Conservation (phyloP, 2,329 filamentous ascomycete species). For the Aphanocladium album region DNA sequence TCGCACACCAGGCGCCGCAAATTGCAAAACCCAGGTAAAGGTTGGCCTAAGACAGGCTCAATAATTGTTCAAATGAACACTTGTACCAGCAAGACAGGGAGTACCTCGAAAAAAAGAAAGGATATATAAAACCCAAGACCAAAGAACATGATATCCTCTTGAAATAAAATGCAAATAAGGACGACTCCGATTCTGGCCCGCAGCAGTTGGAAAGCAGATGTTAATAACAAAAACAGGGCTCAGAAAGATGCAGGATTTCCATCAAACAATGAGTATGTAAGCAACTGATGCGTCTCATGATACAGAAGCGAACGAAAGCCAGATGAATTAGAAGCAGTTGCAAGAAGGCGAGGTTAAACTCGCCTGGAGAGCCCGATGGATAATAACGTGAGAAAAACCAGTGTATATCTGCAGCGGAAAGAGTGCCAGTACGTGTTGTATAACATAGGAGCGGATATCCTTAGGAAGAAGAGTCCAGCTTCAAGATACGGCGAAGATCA, state of each 20-base stretch:
- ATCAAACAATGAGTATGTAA: background rate
- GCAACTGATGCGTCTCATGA: background rate
- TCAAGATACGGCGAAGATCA: slow-evolving; percentile 48
- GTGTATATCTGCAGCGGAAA: background rate
- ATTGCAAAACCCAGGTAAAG: background rate
- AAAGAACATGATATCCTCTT: background rate
- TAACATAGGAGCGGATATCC: background rate
- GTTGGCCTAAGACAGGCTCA: background rate
- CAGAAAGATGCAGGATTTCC: slow-evolving; percentile 2
- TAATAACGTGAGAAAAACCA: background rate
- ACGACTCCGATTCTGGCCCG: background rate
- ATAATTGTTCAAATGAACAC: background rate
- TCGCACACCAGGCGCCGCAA: background rate
- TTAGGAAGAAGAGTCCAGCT: slow-evolving; percentile 26
- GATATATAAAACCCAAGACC: background rate
- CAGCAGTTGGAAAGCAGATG: background rate
- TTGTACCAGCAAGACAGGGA: background rate
- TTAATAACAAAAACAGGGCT: background rate
- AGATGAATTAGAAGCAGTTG: background rate
- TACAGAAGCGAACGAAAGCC: slow-evolving; percentile 3
- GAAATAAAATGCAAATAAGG: background rate
- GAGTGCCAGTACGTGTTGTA: background rate
- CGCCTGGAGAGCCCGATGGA: background rate
- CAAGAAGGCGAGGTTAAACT: background rate
- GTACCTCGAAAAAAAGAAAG: background rate